These are phyloP conservation scores for Exophiala mesophila DNA, from an alignment of 2,329 filamentous ascomycete species.

Conservation along the genomic window DNA sequence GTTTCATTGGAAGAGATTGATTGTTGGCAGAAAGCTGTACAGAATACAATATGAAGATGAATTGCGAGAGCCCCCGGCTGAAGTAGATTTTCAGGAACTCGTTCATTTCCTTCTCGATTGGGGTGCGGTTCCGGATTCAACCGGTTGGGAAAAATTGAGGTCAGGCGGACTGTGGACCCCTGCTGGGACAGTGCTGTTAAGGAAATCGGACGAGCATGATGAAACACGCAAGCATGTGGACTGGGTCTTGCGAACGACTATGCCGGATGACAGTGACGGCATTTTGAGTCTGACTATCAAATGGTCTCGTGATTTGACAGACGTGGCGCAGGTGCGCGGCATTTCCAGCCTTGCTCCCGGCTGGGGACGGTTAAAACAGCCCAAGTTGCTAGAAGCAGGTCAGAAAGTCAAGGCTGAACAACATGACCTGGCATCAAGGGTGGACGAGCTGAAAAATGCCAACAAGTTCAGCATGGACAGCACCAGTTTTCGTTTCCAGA, in stretches of 20 bases:
- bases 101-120: slow-evolving; percentile 59
- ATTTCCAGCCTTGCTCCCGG: slow-evolving; percentile 54
- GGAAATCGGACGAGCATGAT: slow-evolving; percentile 37
- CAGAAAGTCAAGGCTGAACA: slow-evolving; percentile 16
- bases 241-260: slow-evolving; percentile 48
- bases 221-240: slow-evolving; percentile 40
- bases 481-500: slow-evolving; percentile 28
- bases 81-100: slow-evolving; percentile 55
- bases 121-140: slow-evolving; percentile 56
- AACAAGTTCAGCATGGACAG: slow-evolving; percentile 23
- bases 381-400: slow-evolving; percentile 14
- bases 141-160: slow-evolving; percentile 55
- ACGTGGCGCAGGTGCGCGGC: slow-evolving; percentile 50
- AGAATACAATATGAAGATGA: slow-evolving; percentile 57
- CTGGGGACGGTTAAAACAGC: slow-evolving; percentile 41
- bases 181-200: slow-evolving; percentile 53
- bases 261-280: slow-evolving; percentile 57
- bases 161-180: slow-evolving; percentile 59
- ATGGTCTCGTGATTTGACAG: slow-evolving; percentile 43
- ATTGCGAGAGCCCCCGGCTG: slow-evolving; percentile 44
- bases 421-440: slow-evolving; percentile 20
- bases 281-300: slow-evolving; percentile 53
- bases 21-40: slow-evolving; percentile 58
- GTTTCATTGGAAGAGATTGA: slow-evolving; percentile 61
- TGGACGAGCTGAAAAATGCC: slow-evolving; percentile 25